Evolutionary conservation across 2,329 filamentous ascomycete genomes (phyloP).

Genomic region (Cryphonectria carpinicola): DNA sequence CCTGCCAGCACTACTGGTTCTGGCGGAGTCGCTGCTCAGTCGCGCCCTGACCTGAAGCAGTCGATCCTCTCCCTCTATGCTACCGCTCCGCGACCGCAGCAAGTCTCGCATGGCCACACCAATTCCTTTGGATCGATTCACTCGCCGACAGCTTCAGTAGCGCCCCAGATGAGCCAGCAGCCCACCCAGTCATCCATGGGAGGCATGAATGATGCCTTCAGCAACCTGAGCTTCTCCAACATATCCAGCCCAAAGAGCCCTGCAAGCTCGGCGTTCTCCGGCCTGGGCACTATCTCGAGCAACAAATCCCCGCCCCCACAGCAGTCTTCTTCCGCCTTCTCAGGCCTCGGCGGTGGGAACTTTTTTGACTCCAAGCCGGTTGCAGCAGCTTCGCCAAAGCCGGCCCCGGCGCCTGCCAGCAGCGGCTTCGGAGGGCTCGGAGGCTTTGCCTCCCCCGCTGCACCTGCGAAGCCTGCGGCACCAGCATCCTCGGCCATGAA

Average conservation of each 20-base stretch:
- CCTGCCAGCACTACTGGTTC: constrained; percentile 80
- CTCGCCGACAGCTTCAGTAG: constrained; percentile 50
- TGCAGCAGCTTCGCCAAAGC: constrained; percentile 41
- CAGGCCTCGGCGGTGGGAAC: constrained; percentile 69
- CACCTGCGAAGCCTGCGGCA: constrained; percentile 41
- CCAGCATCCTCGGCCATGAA: constrained; percentile 65
- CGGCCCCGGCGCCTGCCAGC: constrained; percentile 43
- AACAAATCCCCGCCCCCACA: constrained; percentile 41
- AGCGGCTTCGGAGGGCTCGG: constrained; percentile 71
- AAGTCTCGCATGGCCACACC: constrained; percentile 58
- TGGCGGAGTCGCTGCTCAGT: constrained; percentile 64
- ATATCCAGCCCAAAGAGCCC: constrained; percentile 49
- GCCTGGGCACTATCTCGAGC: constrained; percentile 35
- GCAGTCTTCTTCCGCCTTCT: constrained; percentile 50
- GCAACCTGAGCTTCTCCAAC: constrained; percentile 50
- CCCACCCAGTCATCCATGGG: constrained; percentile 52
- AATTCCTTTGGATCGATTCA: constrained; percentile 71
- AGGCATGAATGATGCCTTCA: constrained; percentile 81
- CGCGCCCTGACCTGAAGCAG: constrained; percentile 92
- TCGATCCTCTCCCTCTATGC: constrained; percentile 96
- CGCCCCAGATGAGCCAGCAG: constrained; percentile 44
- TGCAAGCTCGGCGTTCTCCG: constrained; percentile 30
- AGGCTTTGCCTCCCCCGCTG: constrained; percentile 55
- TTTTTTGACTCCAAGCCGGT: constrained; percentile 81
- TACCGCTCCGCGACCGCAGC: constrained; percentile 76